Conservation (phyloP, 2,329 filamentous ascomycete species). For the Xylaria sp. region DNA sequence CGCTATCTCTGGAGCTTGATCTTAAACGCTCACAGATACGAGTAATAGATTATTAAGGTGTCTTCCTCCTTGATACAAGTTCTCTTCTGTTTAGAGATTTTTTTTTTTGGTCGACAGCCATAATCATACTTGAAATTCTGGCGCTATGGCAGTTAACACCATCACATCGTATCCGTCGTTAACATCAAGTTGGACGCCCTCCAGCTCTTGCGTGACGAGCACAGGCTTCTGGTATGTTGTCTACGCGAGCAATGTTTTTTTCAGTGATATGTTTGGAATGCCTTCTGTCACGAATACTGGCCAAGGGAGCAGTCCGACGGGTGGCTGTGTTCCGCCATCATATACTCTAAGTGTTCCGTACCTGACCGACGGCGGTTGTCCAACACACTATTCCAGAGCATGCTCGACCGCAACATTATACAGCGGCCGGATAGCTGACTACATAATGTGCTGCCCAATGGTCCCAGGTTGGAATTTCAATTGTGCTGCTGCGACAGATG, state of each 20-base stretch:
- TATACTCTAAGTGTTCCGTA: slow-evolving; percentile 15
- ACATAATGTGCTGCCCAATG: slow-evolving; percentile 7
- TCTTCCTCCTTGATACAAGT: too few relatives aligned
- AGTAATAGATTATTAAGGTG: too few relatives aligned
- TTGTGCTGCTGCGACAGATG: slow-evolving; percentile 1
- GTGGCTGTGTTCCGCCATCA: slow-evolving; percentile 14
- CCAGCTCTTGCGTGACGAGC: slow-evolving; percentile 8
- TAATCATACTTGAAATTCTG: not conserved
- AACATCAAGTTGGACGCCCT: slow-evolving; percentile 8
- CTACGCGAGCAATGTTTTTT: not conserved
- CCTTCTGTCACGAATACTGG: slow-evolving; percentile 9
- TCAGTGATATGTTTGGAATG: slow-evolving; percentile 20
- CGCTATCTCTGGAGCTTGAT: too few relatives aligned
- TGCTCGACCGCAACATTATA: slow-evolving; percentile 17
- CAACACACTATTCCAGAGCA: not conserved
- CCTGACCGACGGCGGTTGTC: slow-evolving; percentile 10
- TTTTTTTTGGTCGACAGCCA: not conserved
- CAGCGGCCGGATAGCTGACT: not conserved
- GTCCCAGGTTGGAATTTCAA: slow-evolving; percentile 8
- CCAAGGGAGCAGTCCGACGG: slow-evolving; percentile 6
- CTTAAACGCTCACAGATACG: too few relatives aligned
- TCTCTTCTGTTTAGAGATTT: not conserved
- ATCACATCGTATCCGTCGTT: slow-evolving; percentile 1
- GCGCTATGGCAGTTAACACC: not conserved
- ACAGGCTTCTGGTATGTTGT: slow-evolving; percentile 18